Evolutionary conservation across 2,329 filamentous ascomycete genomes (phyloP), one percentile per base, ranked within the genome.

Genomic region (Aspergillus sp.): DNA sequence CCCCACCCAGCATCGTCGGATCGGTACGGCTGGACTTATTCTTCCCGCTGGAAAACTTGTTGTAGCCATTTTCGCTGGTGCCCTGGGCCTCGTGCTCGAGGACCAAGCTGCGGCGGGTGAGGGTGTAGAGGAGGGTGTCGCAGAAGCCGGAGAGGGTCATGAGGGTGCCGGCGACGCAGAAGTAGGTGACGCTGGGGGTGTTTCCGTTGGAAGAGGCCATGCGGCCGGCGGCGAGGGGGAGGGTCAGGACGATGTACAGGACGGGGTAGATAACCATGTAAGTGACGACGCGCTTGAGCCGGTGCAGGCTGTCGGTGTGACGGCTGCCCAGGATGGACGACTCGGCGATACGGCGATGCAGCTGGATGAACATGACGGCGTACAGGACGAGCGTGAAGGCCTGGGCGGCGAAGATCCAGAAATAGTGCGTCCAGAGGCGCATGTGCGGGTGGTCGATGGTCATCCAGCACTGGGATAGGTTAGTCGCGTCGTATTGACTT

Each of bases 101-200:
- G 24, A 77, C 63, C 40, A 76, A 63, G 29, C 70, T 68, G 34
- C 67, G 67, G 10, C 74, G 66, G 0, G 74, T 77, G 4, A 74
- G 53, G 0, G 71, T 71, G 56, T 76, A 78, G 3, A 78, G 61
- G 2, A 74, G 48, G 8, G 72, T 71, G 45, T 78, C 73, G 13
- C 76, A 66, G 55, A 73, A 68, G 12, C 74, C 74, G 36, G 72
- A 76, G 19, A 66, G 71, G 2, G 71, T 71, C 36, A 77, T 72
- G 44, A 77, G 59, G 4, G 70, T 64, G 19, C 71, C 74, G 0
- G 70, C 65, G 13, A 69, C 57, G 44, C 67, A 71, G 32, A 72
- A 65, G 38, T 67, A 67, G 11, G 61, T 60, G 3, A 59, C 33
- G 15, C 45, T 56, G 1, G 60, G 54, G 2, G 36, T 44, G 11